Percentiles rank a stretch among this genome's conserved stretches.
These are phyloP conservation scores for Rhododendron kiyosumense DNA, from an alignment of 148 eudicot species.

Conservation along the genomic window DNA sequence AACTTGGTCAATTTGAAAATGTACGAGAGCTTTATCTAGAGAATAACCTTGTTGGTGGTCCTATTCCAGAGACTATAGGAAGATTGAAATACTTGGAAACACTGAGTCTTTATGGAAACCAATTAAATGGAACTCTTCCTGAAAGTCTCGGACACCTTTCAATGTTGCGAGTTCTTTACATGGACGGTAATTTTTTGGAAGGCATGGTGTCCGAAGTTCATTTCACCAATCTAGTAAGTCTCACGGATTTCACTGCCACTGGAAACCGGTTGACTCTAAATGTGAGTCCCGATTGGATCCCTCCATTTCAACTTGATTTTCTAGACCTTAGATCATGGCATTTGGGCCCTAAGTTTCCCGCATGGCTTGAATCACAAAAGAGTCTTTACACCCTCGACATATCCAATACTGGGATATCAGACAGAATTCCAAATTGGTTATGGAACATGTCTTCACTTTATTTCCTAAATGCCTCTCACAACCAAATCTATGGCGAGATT, in stretches of 20 bases:
- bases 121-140: constrained; percentile 8
- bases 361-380: neutral
- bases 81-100: neutral
- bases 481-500: constrained; percentile 7
- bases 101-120: neutral
- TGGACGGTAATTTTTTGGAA: neutral
- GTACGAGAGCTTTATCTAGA: neutral
- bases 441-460: constrained; percentile 2
- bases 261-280: constrained; percentile 10
- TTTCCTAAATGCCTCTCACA: neutral
- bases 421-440: neutral
- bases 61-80: neutral
- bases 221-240: constrained; percentile 4
- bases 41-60: neutral
- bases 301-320: neutral
- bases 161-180: neutral
- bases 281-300: constrained; percentile 16
- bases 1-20: neutral
- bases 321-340: neutral
- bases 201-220: constrained; percentile 15
- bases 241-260: neutral
- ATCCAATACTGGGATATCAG: neutral
- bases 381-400: neutral
- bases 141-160: constrained; percentile 7
- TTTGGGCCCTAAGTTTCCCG: neutral